A percentile compares a stretch with the other conserved stretches of the same genome.
These are phyloP conservation scores for Cercospora nicotianae DNA, from an alignment of 2,329 filamentous ascomycete genomes.

Conservation along the genomic window DNA sequence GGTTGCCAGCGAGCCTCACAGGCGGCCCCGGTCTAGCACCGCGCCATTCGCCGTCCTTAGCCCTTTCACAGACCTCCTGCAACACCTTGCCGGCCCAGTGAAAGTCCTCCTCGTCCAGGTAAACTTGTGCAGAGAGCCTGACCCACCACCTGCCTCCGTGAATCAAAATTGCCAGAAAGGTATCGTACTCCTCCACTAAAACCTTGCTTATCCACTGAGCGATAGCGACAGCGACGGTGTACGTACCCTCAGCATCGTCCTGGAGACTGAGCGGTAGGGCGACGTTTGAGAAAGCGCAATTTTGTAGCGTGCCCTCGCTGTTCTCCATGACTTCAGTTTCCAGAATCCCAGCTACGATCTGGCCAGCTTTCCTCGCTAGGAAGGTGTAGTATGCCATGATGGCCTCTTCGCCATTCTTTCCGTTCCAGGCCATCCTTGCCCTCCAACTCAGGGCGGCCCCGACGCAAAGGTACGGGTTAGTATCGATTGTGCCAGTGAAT, in stretches of 20 bases:
- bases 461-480: constrained; percentile 68
- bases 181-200: constrained; percentile 61
- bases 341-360: constrained; percentile 60
- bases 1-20: not conserved
- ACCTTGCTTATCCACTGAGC: constrained; percentile 43
- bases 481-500: constrained; percentile 69
- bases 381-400: constrained; percentile 64
- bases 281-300: constrained; percentile 72
- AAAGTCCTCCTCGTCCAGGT: constrained; percentile 78
- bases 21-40: not conserved
- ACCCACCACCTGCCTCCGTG: constrained; percentile 67
- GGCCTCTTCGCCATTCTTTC: constrained; percentile 57
- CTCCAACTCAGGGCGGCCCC: constrained; percentile 70
- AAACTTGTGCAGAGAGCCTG: constrained; percentile 77
- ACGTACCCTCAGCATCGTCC: constrained; percentile 30
- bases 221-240: constrained; percentile 36
- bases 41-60: constrained; percentile 48
- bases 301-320: constrained; percentile 57
- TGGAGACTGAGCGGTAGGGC: constrained; percentile 62
- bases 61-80: constrained; percentile 56
- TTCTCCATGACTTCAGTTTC: constrained; percentile 74
- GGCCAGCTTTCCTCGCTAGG: constrained; percentile 65
- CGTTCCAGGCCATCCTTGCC: no score
- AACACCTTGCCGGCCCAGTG: constrained; percentile 64
- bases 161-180: constrained; percentile 66